Conservation (phyloP, 2,329 filamentous ascomycete species). For the Hymenoscyphus salicellus region DNA sequence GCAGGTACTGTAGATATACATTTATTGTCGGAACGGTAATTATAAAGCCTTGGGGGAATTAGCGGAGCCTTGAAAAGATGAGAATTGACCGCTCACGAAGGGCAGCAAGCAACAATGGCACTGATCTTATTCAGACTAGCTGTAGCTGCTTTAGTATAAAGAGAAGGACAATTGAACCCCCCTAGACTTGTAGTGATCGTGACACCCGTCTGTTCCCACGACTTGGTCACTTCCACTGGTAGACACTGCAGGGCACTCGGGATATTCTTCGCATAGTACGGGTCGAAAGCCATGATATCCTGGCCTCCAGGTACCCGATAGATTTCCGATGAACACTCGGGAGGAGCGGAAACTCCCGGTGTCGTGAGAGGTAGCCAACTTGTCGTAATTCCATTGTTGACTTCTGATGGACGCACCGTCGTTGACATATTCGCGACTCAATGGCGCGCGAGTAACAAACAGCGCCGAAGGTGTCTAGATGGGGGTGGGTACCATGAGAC, state of each 20-base stretch:
- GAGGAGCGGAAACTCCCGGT: slow-evolving; percentile 13
- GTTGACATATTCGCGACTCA: slow-evolving; percentile 16
- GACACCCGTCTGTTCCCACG: neutral
- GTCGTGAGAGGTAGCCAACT: slow-evolving; percentile 22
- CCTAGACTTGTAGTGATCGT: slow-evolving; percentile 14
- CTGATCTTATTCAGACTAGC: slow-evolving; percentile 12
- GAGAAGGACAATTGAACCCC: slow-evolving; percentile 17
- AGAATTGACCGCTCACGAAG: slow-evolving; percentile 16
- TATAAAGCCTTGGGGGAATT: slow-evolving; percentile 12
- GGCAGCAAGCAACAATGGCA: slow-evolving; percentile 19
- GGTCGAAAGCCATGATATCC: slow-evolving; percentile 18
- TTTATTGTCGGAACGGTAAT: slow-evolving; percentile 10
- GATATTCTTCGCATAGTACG: slow-evolving; percentile 12
- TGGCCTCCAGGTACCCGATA: slow-evolving; percentile 12
- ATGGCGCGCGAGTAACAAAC: slow-evolving; percentile 13
- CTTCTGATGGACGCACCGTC: slow-evolving; percentile 13
- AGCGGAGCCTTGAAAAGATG: neutral
- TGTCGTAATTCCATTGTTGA: slow-evolving; percentile 20
- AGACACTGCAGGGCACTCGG: slow-evolving; percentile 14
- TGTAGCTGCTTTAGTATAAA: slow-evolving; percentile 15
- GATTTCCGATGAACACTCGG: slow-evolving; percentile 18
- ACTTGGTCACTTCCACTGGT: slow-evolving; percentile 10
- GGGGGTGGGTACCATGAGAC: slow-evolving; percentile 7
- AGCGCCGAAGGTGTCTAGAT: slow-evolving; percentile 4
- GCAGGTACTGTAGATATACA: slow-evolving; percentile 14